phyloP scores from a whole-genome alignment of 805 yeast genomes.

The Suhomyces kilbournensis region DNA sequence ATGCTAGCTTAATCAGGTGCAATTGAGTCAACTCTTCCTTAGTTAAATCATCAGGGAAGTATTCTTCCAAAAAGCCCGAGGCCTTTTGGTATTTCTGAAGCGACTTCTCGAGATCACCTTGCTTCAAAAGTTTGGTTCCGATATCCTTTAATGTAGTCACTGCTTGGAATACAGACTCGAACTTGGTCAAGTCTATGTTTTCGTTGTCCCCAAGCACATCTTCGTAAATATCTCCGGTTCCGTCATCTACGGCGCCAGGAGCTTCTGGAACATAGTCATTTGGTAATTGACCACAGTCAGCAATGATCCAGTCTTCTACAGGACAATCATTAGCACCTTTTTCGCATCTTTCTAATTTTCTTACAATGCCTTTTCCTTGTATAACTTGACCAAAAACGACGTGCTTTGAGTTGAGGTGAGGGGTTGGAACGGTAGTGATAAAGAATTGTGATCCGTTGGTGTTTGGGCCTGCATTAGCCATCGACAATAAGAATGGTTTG shows the following conservation, averaged over 20 bases:
- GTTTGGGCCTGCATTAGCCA: conserved; percentile 96
- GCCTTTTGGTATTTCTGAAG: conserved; percentile 73
- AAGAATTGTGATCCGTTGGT: conserved; percentile 97
- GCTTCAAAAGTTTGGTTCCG: conserved; percentile 75
- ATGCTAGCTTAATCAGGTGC: conserved; percentile 57
- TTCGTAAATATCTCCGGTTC: conserved; percentile 82
- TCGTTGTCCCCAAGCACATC: conserved; percentile 74
- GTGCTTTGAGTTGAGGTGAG: conserved; percentile 93
- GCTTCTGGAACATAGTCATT: conserved; percentile 53
- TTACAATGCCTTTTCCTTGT: conserved; percentile 73
- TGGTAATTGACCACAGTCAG: conserved; percentile 75
- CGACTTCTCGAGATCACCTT: conserved; percentile 55
- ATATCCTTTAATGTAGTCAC: conserved; percentile 64
- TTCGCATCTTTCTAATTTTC: conserved; percentile 68
- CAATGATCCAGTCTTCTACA: conserved; percentile 60
- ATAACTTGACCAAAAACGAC: conserved; percentile 93
- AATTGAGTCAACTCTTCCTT: conserved; percentile 51
- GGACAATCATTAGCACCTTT: conserved; percentile 75
- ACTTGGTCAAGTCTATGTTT: conserved; percentile 52
- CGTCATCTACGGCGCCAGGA: conserved; percentile 56
- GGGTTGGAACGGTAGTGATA: conserved; percentile 88
- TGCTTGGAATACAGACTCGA: conserved; percentile 67
- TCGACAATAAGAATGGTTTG: conserved; percentile 82
- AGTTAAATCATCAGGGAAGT: conserved; percentile 66
- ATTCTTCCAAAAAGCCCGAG: conserved; percentile 62